These are phyloP conservation scores for Silybum marianum DNA, from an alignment of 129 eudicot species.

Conservation along the genomic window DNA sequence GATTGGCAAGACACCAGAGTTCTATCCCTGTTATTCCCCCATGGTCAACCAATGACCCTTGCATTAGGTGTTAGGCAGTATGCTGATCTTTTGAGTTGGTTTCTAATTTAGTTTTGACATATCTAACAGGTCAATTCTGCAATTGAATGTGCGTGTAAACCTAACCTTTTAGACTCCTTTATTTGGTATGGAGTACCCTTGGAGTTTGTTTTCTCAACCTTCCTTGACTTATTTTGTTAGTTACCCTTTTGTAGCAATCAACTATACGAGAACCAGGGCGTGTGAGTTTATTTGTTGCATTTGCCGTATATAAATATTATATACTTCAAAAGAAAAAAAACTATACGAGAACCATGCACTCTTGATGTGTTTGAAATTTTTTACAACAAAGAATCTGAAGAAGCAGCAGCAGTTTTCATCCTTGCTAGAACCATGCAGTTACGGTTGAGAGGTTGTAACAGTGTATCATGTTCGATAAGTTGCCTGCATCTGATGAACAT, in stretches of 20 bases:
- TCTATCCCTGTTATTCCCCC: neutral
- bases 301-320: no score
- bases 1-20: neutral
- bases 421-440: neutral
- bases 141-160: neutral
- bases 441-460: neutral
- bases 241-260: neutral
- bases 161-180: neutral
- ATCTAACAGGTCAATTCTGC: neutral
- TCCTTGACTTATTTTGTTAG: neutral
- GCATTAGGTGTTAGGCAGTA: neutral
- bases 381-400: neutral
- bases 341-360: neutral
- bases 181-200: neutral
- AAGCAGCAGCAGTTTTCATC: neutral
- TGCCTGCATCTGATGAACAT: constrained; percentile 11
- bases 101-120: neutral
- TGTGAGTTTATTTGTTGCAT: no score
- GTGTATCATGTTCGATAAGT: constrained; percentile 1
- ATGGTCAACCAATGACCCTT: neutral
- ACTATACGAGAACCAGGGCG: neutral
- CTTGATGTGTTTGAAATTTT: neutral
- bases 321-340: no score
- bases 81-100: neutral
- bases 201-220: neutral